Conservation (phyloP, 2,329 filamentous ascomycete genomes). For the Fusarium cyanostomum region DNA sequence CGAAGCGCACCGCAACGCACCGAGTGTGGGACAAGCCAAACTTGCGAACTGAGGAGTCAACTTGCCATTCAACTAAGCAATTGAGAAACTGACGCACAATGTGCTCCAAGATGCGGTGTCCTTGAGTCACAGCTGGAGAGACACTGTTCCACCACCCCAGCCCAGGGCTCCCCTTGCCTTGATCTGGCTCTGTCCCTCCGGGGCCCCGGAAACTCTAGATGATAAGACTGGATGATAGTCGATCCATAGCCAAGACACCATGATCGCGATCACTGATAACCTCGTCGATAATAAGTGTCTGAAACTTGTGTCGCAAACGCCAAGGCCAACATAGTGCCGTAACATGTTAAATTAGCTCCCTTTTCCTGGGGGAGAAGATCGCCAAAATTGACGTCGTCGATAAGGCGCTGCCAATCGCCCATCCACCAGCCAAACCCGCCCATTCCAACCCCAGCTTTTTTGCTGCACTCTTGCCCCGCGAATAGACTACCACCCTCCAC, state of each 20-base stretch:
- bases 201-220: conserved; percentile 26
- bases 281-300: too few species aligned
- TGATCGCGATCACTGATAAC: conserved; percentile 17
- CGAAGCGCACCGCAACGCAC: background rate
- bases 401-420: conserved; percentile 14
- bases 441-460: conserved; percentile 33
- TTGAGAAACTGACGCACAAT: conserved; percentile 10
- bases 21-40: conserved; percentile 8
- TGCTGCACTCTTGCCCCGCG: conserved; percentile 22
- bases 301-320: conserved; percentile 9
- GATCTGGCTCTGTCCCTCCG: conserved; percentile 17
- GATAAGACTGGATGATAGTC: conserved; percentile 30
- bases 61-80: conserved; percentile 1
- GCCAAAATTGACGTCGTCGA: conserved; percentile 31
- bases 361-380: conserved; percentile 13
- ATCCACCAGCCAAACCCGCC: conserved; percentile 32
- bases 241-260: conserved; percentile 15
- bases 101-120: conserved; percentile 9
- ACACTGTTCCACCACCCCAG: background rate
- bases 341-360: background rate
- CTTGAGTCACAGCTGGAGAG: conserved; percentile 22
- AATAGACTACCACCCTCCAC: conserved; percentile 34
- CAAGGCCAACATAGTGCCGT: background rate
- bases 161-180: conserved; percentile 5
- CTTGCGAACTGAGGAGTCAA: background rate